These are phyloP conservation scores for Angomonas ambiguus DNA, from an alignment of 208 protist genomes.

Conservation along the genomic window DNA sequence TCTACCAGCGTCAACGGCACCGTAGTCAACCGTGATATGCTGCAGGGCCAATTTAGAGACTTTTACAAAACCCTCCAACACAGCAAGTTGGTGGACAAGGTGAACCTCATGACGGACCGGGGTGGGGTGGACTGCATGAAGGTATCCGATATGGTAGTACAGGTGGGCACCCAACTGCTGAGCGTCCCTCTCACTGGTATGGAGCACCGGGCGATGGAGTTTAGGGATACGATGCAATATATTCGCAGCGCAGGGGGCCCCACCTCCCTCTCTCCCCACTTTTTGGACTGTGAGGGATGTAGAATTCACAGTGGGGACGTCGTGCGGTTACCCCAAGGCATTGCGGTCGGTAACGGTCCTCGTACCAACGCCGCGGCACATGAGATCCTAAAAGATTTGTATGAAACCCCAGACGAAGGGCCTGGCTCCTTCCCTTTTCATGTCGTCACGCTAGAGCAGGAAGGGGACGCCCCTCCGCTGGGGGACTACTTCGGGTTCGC, in stretches of 20 bases:
- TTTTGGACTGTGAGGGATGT: constrained; percentile 82
- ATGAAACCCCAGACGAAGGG: constrained; percentile 2
- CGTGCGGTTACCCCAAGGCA: constrained; percentile 75
- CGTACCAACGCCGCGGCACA: constrained; percentile 84
- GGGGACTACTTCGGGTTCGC: constrained; percentile 92
- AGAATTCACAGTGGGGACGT: constrained; percentile 87
- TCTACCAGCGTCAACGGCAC: constrained; percentile 77
- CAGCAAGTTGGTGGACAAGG: constrained; percentile 82
- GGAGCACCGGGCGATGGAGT: constrained; percentile 84
- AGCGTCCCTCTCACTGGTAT: constrained; percentile 79
- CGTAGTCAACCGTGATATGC: constrained; percentile 86
- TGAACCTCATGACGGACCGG: constrained; percentile 87
- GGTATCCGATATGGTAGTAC: constrained; percentile 76
- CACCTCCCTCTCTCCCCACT: constrained; percentile 57
- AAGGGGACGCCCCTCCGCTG: constrained; percentile 85
- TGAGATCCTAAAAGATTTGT: constrained; percentile 50
- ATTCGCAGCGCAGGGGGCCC: constrained; percentile 75
- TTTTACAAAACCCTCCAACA: constrained; percentile 87
- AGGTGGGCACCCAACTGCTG: constrained; percentile 74
- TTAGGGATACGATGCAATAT: constrained; percentile 87
- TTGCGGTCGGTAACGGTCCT: constrained; percentile 82
- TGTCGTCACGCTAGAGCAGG: constrained; percentile 86
- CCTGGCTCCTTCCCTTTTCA: constrained; percentile 32
- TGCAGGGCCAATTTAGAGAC: constrained; percentile 86
- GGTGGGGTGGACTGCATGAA: constrained; percentile 53